Percentiles rank a stretch among this genome's conserved stretches.
Conservation (phyloP, 768 basidiomycete genomes). For the Tricholomella constricta region DNA sequence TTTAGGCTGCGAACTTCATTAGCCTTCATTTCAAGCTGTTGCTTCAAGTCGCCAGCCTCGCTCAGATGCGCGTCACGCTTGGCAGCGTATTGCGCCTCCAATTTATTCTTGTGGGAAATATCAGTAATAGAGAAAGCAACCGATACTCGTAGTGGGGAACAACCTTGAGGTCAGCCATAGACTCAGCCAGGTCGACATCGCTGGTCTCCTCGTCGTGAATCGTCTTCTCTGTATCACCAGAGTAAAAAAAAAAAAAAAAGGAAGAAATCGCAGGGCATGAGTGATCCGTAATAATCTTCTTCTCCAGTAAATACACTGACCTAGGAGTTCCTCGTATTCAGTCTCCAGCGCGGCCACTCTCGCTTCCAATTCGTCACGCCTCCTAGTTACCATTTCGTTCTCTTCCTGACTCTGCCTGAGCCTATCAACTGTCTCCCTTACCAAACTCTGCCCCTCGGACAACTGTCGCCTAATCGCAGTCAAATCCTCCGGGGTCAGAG, state of each 20-base stretch:
- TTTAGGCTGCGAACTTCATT: conserved; percentile 86
- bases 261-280: conserved; percentile 10
- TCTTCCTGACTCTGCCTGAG: conserved; percentile 91
- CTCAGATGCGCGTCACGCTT: conserved; percentile 88
- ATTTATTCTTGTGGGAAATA: conserved; percentile 65
- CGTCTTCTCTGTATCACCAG: conserved; percentile 70
- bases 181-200: conserved; percentile 79
- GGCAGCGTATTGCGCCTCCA: conserved; percentile 90
- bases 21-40: conserved; percentile 82
- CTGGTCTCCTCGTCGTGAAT: conserved; percentile 87
- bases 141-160: conserved; percentile 14
- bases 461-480: conserved; percentile 84
- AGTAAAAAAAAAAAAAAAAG: conserved; percentile 15
- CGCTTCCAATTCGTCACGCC: conserved; percentile 86
- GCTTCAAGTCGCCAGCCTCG: conserved; percentile 85
- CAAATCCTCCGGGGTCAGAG: conserved; percentile 75
- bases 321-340: conserved; percentile 96
- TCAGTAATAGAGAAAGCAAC: conserved; percentile 18
- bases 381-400: conserved; percentile 77
- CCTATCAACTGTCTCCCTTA: conserved; percentile 89
- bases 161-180: conserved; percentile 91
- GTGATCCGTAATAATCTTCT: conserved; percentile 12
- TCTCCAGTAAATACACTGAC: conserved; percentile 44
- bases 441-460: conserved; percentile 80
- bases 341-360: conserved; percentile 80